A percentile compares a stretch with the other conserved stretches of the same genome.
phyloP scores from a whole-genome alignment of 2,329 filamentous ascomycete species.

The Aspergillus spinulosporus region DNA sequence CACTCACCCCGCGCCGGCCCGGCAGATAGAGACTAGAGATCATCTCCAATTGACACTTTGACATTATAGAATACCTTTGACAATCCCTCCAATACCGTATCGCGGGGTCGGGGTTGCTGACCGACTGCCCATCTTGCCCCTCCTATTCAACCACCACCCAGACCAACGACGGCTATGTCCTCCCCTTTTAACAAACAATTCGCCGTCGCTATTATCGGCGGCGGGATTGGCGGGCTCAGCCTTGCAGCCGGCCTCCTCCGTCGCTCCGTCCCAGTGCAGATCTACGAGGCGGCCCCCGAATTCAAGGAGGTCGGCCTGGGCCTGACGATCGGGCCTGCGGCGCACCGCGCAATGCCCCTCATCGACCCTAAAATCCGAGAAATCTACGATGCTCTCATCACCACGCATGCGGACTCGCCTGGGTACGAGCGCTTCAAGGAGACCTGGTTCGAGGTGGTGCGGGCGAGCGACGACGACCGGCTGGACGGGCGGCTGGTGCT shows the following conservation, averaged over 20 bases:
- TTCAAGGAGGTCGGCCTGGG: conserved; percentile 63
- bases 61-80: too few species aligned
- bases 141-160: not conserved
- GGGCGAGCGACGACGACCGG: conserved; percentile 13
- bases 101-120: too few species aligned
- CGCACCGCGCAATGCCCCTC: conserved; percentile 55
- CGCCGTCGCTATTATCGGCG: conserved; percentile 59
- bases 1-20: too few species aligned
- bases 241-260: conserved; percentile 55
- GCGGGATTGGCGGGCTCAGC: conserved; percentile 59
- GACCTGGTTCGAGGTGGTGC: conserved; percentile 37
- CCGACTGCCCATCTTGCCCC: too few species aligned
- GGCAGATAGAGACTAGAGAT: too few species aligned
- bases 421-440: conserved; percentile 31
- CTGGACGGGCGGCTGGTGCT: conserved; percentile 28
- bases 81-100: too few species aligned
- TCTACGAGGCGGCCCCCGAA: conserved; percentile 58
- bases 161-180: not conserved
- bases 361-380: conserved; percentile 47
- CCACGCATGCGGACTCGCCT: conserved; percentile 36
- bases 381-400: conserved; percentile 35
- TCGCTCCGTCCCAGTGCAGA: conserved; percentile 48
- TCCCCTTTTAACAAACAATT: conserved; percentile 18
- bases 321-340: conserved; percentile 58
- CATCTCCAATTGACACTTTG: too few species aligned